phyloP scores from a whole-genome alignment of 805 yeast genomes.

The Candida sphagnicola region DNA sequence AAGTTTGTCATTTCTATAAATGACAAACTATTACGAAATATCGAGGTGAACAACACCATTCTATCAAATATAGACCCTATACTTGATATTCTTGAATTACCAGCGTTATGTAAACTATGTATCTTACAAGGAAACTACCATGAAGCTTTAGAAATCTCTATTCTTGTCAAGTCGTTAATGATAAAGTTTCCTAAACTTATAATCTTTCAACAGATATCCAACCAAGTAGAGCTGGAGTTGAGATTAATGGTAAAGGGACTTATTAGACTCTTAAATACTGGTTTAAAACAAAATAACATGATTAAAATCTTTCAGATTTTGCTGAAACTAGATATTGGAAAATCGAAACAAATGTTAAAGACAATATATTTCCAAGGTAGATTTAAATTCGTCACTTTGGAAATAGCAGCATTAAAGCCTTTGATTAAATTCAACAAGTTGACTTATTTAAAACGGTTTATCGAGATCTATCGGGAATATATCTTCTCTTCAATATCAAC shows the following conservation, averaged over 20 bases:
- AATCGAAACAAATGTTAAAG: slow-evolving; percentile 22
- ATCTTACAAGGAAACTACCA: slow-evolving; percentile 83
- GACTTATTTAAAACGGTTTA: slow-evolving; percentile 68
- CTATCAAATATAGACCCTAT: slow-evolving; percentile 65
- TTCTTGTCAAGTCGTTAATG: slow-evolving; percentile 63
- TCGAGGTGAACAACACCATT: slow-evolving; percentile 30
- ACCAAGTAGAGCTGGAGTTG: slow-evolving; percentile 52
- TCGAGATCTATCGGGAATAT: slow-evolving; percentile 83
- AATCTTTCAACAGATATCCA: slow-evolving; percentile 47
- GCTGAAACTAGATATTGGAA: slow-evolving; percentile 49
- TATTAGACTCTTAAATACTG: slow-evolving; percentile 65
- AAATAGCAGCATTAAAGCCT: slow-evolving; percentile 55
- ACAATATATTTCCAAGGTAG: slow-evolving; percentile 66
- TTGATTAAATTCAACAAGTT: slow-evolving; percentile 49
- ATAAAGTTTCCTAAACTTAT: slow-evolving; percentile 63
- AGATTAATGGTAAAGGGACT: slow-evolving; percentile 68
- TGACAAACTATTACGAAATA: slow-evolving; percentile 18
- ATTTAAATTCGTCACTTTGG: slow-evolving; percentile 59
- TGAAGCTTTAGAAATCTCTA: slow-evolving; percentile 81
- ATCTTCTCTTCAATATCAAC: slow-evolving; percentile 70
- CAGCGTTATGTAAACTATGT: slow-evolving; percentile 79
- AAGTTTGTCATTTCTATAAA: slow-evolving; percentile 15
- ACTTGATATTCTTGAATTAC: slow-evolving; percentile 77
- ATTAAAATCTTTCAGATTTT: slow-evolving; percentile 76
- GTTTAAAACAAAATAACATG: slow-evolving; percentile 72